Percentiles rank a stretch among this genome's conserved stretches.
These are phyloP conservation scores for Xylaria grammica DNA, from an alignment of 495 filamentous ascomycete species.

Conservation along the genomic window DNA sequence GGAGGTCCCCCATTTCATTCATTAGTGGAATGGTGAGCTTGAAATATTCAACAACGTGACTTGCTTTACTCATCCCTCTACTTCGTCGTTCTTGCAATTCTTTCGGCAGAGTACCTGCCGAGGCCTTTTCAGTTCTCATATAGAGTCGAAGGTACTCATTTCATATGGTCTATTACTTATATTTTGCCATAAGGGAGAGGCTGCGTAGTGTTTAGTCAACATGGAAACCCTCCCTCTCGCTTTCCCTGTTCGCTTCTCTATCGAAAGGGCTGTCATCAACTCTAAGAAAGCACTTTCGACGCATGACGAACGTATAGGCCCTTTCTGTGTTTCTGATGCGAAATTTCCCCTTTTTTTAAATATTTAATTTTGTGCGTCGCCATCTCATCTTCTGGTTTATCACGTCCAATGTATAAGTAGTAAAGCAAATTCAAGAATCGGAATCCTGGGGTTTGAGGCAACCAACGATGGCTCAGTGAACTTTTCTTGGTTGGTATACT, in stretches of 20 bases:
- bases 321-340: no score
- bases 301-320: no score
- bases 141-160: no score
- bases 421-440: background rate
- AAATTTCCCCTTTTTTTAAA: no score
- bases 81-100: background rate
- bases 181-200: background rate
- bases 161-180: background rate
- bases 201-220: slow-evolving; percentile 14
- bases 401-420: background rate
- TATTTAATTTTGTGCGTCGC: no score
- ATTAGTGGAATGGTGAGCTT: no score
- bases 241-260: background rate
- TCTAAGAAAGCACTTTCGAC: background rate
- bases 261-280: background rate
- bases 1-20: no score
- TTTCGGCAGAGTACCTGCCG: background rate
- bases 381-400: no score
- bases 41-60: no score
- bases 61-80: background rate
- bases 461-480: background rate
- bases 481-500: background rate
- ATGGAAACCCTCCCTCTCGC: background rate
- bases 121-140: background rate
- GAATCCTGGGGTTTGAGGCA: background rate